These are phyloP conservation scores for Mrakia frigida DNA, from an alignment of 768 basidiomycete genomes.

Conservation along the genomic window DNA sequence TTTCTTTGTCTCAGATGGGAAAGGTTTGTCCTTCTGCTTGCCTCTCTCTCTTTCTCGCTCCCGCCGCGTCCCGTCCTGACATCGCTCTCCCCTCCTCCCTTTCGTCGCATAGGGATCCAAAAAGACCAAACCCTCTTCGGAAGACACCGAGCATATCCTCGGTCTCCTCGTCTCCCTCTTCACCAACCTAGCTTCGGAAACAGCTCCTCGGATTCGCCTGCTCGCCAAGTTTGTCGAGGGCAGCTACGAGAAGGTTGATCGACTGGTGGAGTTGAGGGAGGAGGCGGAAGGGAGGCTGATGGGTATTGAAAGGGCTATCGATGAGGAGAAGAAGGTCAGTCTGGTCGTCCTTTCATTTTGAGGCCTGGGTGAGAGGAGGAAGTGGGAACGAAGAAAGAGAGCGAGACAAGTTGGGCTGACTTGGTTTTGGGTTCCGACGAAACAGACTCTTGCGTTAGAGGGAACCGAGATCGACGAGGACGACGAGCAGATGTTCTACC, in stretches of 20 bases:
- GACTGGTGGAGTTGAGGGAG: constrained; percentile 81
- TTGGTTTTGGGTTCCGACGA: constrained; percentile 5
- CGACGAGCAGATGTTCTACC: constrained; percentile 71
- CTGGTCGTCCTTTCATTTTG: too few species aligned
- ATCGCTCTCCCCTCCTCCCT: not conserved
- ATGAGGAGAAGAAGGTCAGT: constrained; percentile 61
- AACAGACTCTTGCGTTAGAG: constrained; percentile 55
- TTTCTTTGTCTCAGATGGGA: constrained; percentile 15
- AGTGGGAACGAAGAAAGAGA: not conserved
- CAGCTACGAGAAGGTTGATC: constrained; percentile 90
- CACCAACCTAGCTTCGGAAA: constrained; percentile 79
- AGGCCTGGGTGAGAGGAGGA: too few species aligned
- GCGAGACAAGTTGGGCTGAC: not conserved
- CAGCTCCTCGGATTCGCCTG: constrained; percentile 69
- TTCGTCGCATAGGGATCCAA: constrained; percentile 16
- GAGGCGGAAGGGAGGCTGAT: constrained; percentile 58
- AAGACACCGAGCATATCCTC: constrained; percentile 81
- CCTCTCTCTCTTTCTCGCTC: not conserved
- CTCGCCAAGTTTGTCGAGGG: constrained; percentile 89
- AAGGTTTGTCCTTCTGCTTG: not conserved
- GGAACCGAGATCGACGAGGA: constrained; percentile 58
- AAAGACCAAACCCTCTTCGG: constrained; percentile 46
- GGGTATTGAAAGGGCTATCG: constrained; percentile 62
- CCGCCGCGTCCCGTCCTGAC: not conserved
- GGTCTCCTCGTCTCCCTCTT: constrained; percentile 83